Base-by-base conservation (phyloP, 805 yeast genomes). In the Saccharomycopsis fibuligera region DNA sequence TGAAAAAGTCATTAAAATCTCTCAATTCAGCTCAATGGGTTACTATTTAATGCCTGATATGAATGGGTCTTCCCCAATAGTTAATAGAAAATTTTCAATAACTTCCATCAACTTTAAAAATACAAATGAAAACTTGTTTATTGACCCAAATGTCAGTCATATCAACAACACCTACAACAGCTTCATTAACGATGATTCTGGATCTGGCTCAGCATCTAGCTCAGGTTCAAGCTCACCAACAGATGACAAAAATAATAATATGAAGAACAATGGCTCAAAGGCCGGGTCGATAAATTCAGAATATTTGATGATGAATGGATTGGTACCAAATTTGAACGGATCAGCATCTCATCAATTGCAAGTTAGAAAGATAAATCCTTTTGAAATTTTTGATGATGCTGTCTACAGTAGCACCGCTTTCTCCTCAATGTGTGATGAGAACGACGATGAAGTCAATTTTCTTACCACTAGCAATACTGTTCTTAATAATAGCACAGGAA, bases 381-480 rank as follows among this genome's bases (percentile, higher is more conserved):
- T 71, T 60, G 87, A 81, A 54, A 71, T 81, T 2, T 70, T 81
- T 44, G 87, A 81, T 60, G 87, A 81, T 56, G 81, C 84, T 1
- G 70, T 78, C 29, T 81, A 80, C 29, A 51, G 49, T 29, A 44
- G 41, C 21, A 43, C 40, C 9, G 48, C 48, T 6, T 38, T 22
- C 16, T 43, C 47, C n/a, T 37, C 39, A n/a, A 38, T 39, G 35
- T 25, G 31, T 19, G 38, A 38, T 19, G 24, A 35, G 23, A 14
- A 38, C 16, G 31, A 37, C 24, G 35, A 47, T 25, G 33, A 14
- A 16, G 22, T 25, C 16, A 36, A 27, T 29, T 4, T 31, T 12
- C 22, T 21, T 6, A 24, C 39, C 10, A 24, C 17, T 17, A 16
- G 25, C 16, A 44, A 35, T 14, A 37, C 37, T 9, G 46, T 43